These are phyloP conservation scores for Trametes cubensis DNA, from an alignment of 768 basidiomycete species.

Conservation along the genomic window DNA sequence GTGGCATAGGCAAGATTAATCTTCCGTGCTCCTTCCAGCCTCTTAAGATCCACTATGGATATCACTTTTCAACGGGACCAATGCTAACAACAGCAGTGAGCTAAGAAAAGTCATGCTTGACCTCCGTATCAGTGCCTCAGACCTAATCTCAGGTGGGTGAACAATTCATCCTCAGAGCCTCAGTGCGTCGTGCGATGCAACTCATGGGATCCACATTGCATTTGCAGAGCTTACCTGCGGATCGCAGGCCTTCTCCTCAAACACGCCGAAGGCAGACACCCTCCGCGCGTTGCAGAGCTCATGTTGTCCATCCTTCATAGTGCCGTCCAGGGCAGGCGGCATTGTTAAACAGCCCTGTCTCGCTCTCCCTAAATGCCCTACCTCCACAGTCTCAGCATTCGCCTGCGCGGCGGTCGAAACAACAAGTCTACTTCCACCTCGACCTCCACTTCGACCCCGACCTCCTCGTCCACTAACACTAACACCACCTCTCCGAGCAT, in stretches of 20 bases:
- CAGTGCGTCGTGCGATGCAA: neutral
- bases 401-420: conserved; percentile 18
- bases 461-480: neutral
- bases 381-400: conserved; percentile 22
- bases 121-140: no score
- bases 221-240: conserved; percentile 1
- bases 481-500: neutral
- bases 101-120: no score
- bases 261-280: conserved; percentile 15
- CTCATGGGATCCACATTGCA: conserved; percentile 5
- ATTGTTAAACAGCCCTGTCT: conserved; percentile 2
- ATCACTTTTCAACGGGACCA: no score
- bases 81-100: no score
- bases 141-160: no score
- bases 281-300: neutral
- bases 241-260: neutral
- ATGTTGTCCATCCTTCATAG: conserved; percentile 14
- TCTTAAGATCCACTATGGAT: no score
- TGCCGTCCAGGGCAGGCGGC: neutral
- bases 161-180: neutral
- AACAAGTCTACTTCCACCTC: conserved; percentile 12
- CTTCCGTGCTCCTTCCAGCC: no score
- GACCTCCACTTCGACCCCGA: neutral
- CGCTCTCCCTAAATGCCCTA: conserved; percentile 16
- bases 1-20: no score